Evolutionary conservation across 2,329 filamentous ascomycete species (phyloP).

Genomic region (Aspergillus puulaauensis): DNA sequence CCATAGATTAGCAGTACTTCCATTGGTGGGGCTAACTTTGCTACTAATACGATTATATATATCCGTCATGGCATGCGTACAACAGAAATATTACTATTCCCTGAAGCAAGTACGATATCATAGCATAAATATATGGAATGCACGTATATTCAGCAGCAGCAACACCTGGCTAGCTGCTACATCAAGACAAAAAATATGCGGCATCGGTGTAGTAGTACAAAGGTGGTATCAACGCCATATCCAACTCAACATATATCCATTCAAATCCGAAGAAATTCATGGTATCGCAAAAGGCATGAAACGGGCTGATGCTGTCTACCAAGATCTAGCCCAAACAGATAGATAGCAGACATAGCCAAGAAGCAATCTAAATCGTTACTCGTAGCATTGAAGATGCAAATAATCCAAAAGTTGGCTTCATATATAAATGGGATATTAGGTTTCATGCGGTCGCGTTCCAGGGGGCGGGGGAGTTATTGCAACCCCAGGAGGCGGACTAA

Average conservation of each 20-base stretch:
- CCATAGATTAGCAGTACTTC: too few relatives aligned
- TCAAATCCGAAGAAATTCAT: neutral
- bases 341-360: neutral
- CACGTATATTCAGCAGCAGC: neutral
- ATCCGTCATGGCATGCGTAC: too few relatives aligned
- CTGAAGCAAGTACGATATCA: neutral
- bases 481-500: neutral
- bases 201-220: neutral
- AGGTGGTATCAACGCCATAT: constrained; percentile 10
- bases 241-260: neutral
- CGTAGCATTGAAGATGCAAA: neutral
- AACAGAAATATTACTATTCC: too few relatives aligned
- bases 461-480: neutral
- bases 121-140: neutral
- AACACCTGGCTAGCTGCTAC: neutral
- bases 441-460: neutral
- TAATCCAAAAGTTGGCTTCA: neutral
- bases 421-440: neutral
- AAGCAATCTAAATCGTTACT: neutral
- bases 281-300: neutral
- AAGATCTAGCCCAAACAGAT: neutral
- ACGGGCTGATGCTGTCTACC: neutral
- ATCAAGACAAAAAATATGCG: neutral
- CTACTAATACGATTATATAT: too few relatives aligned
- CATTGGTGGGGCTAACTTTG: too few relatives aligned